phyloP scores from a whole-genome alignment of 805 yeast species.

The Priceomyces melissophilus region DNA sequence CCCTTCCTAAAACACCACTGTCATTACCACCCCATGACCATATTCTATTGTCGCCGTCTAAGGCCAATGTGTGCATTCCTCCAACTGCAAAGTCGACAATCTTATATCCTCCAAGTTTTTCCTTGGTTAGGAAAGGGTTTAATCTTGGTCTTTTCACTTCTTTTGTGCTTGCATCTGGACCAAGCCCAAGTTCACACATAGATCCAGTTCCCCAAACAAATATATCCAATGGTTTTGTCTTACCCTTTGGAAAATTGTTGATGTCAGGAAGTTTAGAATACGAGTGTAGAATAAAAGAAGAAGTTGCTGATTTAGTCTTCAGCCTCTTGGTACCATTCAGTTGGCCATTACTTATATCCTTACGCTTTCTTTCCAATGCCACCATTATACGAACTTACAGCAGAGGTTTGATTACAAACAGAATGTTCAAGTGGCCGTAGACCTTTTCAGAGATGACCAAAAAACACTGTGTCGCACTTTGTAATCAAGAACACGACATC shows the following conservation, averaged over 20 bases:
- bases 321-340: conserved; percentile 20
- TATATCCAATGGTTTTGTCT: conserved; percentile 58
- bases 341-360: conserved; percentile 12
- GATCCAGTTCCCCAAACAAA: conserved; percentile 97
- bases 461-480: too few species aligned
- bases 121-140: conserved; percentile 67
- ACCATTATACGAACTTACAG: conserved; percentile 30
- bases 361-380: conserved; percentile 38
- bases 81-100: conserved; percentile 90
- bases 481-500: too few species aligned
- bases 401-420: too few species aligned
- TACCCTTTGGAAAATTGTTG: conserved; percentile 37
- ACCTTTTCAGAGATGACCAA: too few species aligned
- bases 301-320: conserved; percentile 24
- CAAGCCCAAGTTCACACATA: conserved; percentile 97
- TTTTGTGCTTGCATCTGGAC: conserved; percentile 86
- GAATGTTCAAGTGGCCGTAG: too few species aligned
- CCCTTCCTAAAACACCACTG: conserved; percentile 86
- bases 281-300: conserved; percentile 46
- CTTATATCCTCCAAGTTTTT: conserved; percentile 46
- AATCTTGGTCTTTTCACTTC: conserved; percentile 95
- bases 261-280: conserved; percentile 46
- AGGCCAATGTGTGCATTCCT: conserved; percentile 89
- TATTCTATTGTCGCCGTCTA: conserved; percentile 70
- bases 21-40: conserved; percentile 99